Evolutionary conservation across 2,329 filamentous ascomycete genomes (phyloP).

Genomic region (Calonectria montana): DNA sequence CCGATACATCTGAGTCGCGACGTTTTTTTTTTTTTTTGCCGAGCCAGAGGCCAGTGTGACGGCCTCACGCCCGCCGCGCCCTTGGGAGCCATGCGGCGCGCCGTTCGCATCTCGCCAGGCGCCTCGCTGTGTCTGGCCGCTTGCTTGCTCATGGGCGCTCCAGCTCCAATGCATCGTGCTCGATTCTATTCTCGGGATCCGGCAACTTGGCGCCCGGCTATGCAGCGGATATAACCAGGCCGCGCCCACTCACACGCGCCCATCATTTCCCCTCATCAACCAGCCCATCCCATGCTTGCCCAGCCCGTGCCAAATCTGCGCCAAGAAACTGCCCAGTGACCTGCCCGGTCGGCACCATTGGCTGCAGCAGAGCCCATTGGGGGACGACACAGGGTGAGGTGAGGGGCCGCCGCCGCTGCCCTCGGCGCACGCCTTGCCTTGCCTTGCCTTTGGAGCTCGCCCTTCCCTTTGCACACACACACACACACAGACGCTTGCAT

Average conservation of each 20-base stretch:
- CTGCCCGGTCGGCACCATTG: constrained; percentile 16
- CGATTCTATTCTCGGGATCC: constrained; percentile 31
- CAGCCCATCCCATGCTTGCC: neutral
- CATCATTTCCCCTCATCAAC: constrained; percentile 9
- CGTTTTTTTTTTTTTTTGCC: neutral
- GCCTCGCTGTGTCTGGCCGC: too few relatives aligned
- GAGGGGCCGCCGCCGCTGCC: neutral
- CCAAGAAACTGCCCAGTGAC: constrained; percentile 14
- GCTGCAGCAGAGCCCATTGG: neutral
- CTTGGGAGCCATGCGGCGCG: neutral
- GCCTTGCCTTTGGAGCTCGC: neutral
- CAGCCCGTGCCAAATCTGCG: neutral
- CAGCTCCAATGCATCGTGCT: neutral
- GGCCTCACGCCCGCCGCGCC: neutral
- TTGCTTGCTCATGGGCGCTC: too few relatives aligned
- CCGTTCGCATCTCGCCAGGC: too few relatives aligned
- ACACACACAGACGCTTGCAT: neutral
- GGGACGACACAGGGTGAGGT: neutral
- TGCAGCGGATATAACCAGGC: constrained; percentile 34
- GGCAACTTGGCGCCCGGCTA: constrained; percentile 35
- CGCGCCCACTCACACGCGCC: constrained; percentile 3
- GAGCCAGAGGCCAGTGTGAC: neutral
- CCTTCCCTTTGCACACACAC: neutral
- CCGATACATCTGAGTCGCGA: constrained; percentile 6
- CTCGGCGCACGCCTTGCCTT: too few relatives aligned